Evolutionary conservation across 176 grass and related monocot genomes (phyloP).

Genomic region (Sorghum bicolor): DNA sequence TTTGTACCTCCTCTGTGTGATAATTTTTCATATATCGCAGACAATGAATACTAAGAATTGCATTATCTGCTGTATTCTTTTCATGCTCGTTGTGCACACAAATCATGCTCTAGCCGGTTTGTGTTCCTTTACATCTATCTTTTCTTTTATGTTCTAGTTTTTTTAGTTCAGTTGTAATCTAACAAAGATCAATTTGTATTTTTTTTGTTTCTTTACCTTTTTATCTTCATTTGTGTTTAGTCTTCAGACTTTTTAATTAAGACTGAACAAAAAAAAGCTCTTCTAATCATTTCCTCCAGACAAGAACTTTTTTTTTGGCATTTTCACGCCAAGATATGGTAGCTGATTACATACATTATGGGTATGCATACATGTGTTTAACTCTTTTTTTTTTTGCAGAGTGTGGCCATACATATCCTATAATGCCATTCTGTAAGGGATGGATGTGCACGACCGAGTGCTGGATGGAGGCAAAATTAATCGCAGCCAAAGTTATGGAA

Average conservation of each 20-base stretch:
- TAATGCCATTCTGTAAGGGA: neutral
- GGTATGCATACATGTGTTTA: too few species aligned
- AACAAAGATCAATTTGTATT: neutral
- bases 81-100: neutral
- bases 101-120: neutral
- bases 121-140: neutral
- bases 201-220: neutral
- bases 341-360: too few species aligned
- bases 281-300: neutral
- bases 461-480: neutral
- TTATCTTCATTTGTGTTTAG: neutral
- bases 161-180: neutral
- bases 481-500: neutral
- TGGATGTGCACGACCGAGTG: conserved; percentile 17
- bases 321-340: neutral
- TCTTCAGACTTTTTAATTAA: neutral
- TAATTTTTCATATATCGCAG: too few species aligned
- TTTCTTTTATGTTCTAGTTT: neutral
- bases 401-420: too few species aligned
- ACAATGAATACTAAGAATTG: neutral
- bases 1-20: neutral
- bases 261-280: neutral
- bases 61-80: neutral
- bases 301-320: neutral
- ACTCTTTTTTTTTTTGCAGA: too few species aligned